A percentile compares a stretch with the other conserved stretches of the same genome.
Conservation (phyloP, 108 stramenopile genomes). For the Nitzschia palea region DNA sequence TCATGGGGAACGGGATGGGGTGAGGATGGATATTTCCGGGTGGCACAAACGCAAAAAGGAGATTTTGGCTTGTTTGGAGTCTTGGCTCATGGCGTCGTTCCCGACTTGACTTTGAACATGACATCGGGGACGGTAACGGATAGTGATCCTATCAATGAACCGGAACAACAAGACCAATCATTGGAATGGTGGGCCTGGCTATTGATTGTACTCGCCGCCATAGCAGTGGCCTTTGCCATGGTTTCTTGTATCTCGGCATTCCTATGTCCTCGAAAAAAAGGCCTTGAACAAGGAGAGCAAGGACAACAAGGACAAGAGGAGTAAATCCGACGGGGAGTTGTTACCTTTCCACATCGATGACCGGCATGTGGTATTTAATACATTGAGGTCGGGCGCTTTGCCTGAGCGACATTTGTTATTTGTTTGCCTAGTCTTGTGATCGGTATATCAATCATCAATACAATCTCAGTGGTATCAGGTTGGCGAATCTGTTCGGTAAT, state of each 20-base stretch:
- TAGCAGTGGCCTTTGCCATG: not conserved
- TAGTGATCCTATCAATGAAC: not conserved
- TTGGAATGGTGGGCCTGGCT: constrained; percentile 19
- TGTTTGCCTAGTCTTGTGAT: too few relatives aligned
- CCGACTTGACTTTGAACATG: constrained; percentile 1
- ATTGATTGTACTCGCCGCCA: not conserved
- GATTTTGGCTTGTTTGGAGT: constrained; percentile 62
- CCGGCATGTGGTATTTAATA: too few relatives aligned
- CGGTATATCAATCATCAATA: too few relatives aligned
- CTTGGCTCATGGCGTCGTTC: constrained; percentile 42
- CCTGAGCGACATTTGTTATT: too few relatives aligned
- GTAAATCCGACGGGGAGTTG: too few relatives aligned
- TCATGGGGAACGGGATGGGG: constrained; percentile 41
- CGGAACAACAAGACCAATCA: not conserved
- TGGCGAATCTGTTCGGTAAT: too few relatives aligned
- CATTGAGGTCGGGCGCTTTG: too few relatives aligned
- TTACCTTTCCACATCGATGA: too few relatives aligned
- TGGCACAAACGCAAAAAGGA: constrained; percentile 38
- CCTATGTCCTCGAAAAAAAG: constrained; percentile 6
- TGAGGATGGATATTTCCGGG: constrained; percentile 52
- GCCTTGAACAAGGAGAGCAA: not conserved
- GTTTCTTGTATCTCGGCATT: constrained; percentile 7
- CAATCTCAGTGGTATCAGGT: too few relatives aligned
- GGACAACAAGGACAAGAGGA: too few relatives aligned
- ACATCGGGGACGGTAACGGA: not conserved